phyloP scores from a whole-genome alignment of 1,284 basidiomycete genomes.

The Tremellales sp. region DNA sequence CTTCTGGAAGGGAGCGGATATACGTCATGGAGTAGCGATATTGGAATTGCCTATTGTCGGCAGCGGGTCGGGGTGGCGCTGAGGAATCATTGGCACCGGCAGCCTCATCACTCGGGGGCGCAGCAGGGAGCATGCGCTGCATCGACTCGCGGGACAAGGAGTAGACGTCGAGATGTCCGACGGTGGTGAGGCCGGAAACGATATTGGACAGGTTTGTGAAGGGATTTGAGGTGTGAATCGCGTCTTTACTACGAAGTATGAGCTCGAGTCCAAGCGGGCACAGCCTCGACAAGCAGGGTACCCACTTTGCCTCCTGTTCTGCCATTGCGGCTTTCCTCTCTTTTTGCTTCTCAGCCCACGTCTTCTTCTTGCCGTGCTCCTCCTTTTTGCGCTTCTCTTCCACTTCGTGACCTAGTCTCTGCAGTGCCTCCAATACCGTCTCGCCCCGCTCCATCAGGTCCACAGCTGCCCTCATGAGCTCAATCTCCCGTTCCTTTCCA shows the following conservation, averaged over 20 bases:
- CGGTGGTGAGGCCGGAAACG: conserved; percentile 41
- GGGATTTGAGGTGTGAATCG: conserved; percentile 33
- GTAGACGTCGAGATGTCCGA: conserved; percentile 49
- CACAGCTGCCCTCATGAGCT: conserved; percentile 66
- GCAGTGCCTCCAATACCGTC: conserved; percentile 82
- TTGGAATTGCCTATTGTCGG: conserved; percentile 42
- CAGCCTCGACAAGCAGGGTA: too few relatives aligned
- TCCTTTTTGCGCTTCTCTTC: conserved; percentile 56
- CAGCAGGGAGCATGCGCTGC: conserved; percentile 45
- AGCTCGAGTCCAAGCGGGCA: neutral
- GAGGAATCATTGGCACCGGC: conserved; percentile 3
- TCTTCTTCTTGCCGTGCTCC: conserved; percentile 33
- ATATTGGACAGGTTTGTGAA: conserved; percentile 47
- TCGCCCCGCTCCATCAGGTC: conserved; percentile 79
- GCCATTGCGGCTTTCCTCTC: conserved; percentile 43
- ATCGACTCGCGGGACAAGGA: conserved; percentile 47
- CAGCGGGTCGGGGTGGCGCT: neutral
- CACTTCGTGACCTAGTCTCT: conserved; percentile 70
- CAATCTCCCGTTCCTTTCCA: conserved; percentile 56
- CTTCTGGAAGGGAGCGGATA: conserved; percentile 40
- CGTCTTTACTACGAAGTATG: conserved; percentile 17
- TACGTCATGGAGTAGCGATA: conserved; percentile 49
- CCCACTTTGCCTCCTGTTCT: conserved; percentile 31
- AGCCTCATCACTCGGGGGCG: conserved; percentile 6
- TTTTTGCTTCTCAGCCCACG: conserved; percentile 47